Percentiles rank a stretch among this genome's conserved stretches.
Conservation (phyloP, 2,329 filamentous ascomycete genomes). For the Talaromyces funiculosus region DNA sequence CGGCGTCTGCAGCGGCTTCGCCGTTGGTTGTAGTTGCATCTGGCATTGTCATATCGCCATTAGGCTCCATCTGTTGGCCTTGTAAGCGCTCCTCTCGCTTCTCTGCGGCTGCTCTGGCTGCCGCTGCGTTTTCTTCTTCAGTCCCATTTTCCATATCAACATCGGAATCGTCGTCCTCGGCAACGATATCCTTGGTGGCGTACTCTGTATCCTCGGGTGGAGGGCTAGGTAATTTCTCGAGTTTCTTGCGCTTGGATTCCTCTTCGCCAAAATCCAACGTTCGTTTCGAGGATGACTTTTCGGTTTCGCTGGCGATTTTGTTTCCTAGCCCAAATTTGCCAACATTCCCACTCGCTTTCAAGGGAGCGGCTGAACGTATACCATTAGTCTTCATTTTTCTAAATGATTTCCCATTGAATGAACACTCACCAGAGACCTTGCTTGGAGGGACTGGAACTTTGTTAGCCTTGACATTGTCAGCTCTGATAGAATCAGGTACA, state of each 20-base stretch:
- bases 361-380: conserved; percentile 44
- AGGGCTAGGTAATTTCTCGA: conserved; percentile 81
- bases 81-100: conserved; percentile 66
- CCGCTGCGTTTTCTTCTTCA: conserved; percentile 82
- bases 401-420: neutral
- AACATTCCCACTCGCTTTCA: conserved; percentile 66
- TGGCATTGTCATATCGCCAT: conserved; percentile 28
- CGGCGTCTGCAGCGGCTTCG: conserved; percentile 30
- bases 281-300: conserved; percentile 64
- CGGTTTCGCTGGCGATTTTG: conserved; percentile 59
- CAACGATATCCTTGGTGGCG: conserved; percentile 39
- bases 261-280: conserved; percentile 85
- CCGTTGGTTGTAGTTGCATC: conserved; percentile 31
- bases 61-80: conserved; percentile 27
- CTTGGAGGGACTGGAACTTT: conserved; percentile 38
- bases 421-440: conserved; percentile 35
- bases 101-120: conserved; percentile 77
- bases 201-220: conserved; percentile 58
- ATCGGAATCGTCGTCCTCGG: conserved; percentile 63
- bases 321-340: conserved; percentile 75
- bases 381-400: conserved; percentile 18
- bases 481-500: conserved; percentile 44
- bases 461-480: conserved; percentile 40
- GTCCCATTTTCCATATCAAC: conserved; percentile 71
- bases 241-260: conserved; percentile 76